These are phyloP conservation scores for Fusarium ramigenum DNA, from an alignment of 2,329 filamentous ascomycete species.

Conservation along the genomic window DNA sequence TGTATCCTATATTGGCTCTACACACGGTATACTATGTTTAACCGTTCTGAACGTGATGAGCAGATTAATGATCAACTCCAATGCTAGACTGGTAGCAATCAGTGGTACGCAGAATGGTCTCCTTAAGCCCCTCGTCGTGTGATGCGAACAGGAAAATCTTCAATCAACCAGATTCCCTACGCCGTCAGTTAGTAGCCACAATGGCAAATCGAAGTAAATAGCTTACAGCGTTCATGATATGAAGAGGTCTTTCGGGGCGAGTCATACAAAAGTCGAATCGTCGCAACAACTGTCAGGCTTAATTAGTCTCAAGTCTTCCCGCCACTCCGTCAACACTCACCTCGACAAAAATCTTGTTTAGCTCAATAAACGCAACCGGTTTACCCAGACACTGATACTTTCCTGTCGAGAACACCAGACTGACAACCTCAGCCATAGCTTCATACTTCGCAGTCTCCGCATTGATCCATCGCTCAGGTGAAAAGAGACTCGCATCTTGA, in stretches of 20 bases:
- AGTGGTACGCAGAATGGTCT: not conserved
- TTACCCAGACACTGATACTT: slow-evolving; percentile 52
- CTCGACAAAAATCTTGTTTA: slow-evolving; percentile 53
- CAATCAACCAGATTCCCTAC: slow-evolving; percentile 23
- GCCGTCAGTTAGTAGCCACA: not conserved
- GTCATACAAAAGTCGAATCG: slow-evolving; percentile 24
- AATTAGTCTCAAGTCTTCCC: not conserved
- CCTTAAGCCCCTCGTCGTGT: not conserved
- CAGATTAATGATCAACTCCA: accelerated
- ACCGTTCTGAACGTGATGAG: accelerated
- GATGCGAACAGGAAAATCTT: slow-evolving; percentile 15
- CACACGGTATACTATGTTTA: not conserved
- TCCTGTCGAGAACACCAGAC: slow-evolving; percentile 52
- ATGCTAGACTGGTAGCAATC: too few relatives aligned
- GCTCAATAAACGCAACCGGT: slow-evolving; percentile 50
- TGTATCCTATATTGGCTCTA: not conserved
- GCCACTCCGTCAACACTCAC: slow-evolving; percentile 36
- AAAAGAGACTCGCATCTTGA: slow-evolving; percentile 45
- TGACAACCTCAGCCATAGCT: slow-evolving; percentile 47
- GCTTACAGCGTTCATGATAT: slow-evolving; percentile 22
- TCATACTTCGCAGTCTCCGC: slow-evolving; percentile 41
- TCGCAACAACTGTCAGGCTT: slow-evolving; percentile 8
- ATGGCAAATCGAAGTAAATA: not conserved
- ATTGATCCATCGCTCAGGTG: slow-evolving; percentile 52
- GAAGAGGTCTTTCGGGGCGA: slow-evolving; percentile 7